A percentile compares a stretch with the other conserved stretches of the same genome.
Conservation (phyloP, 2,329 filamentous ascomycete species). For the Alternaria sp. region DNA sequence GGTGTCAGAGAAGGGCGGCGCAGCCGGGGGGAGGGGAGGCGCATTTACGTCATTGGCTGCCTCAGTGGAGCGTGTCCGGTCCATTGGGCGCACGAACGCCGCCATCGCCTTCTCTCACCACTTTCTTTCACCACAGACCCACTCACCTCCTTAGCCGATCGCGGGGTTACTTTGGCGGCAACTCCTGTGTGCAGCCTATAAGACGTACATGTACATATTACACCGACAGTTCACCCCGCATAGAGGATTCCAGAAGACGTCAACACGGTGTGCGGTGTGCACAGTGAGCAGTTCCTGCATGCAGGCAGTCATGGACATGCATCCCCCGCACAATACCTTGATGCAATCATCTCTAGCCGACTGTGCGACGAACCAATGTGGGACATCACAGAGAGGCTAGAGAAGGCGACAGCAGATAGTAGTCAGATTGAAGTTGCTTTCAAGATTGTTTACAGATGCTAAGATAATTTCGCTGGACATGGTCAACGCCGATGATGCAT, state of each 20-base stretch:
- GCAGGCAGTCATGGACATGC: slow-evolving; percentile 19
- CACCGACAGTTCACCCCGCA: slow-evolving; percentile 16
- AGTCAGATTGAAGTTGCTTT: background rate
- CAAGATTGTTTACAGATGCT: background rate
- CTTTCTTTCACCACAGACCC: slow-evolving; percentile 14
- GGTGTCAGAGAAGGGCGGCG: slow-evolving; percentile 37
- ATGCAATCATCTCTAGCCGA: slow-evolving; percentile 2
- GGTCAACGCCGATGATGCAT: slow-evolving; percentile 16
- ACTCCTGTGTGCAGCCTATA: slow-evolving; percentile 10
- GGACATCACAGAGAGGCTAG: background rate
- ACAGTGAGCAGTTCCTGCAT: slow-evolving; percentile 29
- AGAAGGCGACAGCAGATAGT: background rate
- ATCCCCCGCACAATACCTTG: slow-evolving; percentile 4
- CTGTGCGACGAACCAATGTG: background rate
- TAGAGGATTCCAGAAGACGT: slow-evolving; percentile 15
- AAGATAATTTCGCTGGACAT: slow-evolving; percentile 4
- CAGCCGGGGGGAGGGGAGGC: slow-evolving; percentile 18
- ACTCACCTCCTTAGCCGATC: slow-evolving; percentile 3
- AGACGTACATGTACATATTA: slow-evolving; percentile 11
- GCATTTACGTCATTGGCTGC: slow-evolving; percentile 35
- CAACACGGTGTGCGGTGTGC: slow-evolving; percentile 26
- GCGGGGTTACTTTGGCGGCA: slow-evolving; percentile 6
- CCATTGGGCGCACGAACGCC: slow-evolving; percentile 18
- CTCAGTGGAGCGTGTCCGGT: slow-evolving; percentile 18
- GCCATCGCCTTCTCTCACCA: slow-evolving; percentile 14